A percentile compares a stretch with the other conserved stretches of the same genome.
Conservation (phyloP, 306 rosid genomes). For the Prunus mume region DNA sequence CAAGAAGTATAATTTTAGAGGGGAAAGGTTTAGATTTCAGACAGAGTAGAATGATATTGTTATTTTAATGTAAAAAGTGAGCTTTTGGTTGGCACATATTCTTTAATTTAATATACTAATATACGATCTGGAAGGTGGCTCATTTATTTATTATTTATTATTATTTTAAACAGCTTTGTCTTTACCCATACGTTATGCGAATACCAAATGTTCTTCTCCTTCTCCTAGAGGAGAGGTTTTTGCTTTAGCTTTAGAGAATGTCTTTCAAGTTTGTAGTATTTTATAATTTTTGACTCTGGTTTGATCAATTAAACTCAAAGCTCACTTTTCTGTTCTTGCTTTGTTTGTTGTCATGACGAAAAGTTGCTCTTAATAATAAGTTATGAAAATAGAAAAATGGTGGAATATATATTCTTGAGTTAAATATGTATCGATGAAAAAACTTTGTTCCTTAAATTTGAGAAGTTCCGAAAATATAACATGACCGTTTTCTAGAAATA, state of each 20-base stretch:
- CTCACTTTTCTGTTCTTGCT: background rate
- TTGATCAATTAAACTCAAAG: background rate
- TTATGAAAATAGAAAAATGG: too few species aligned
- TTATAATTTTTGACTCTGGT: constrained; percentile 1
- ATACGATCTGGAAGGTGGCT: background rate
- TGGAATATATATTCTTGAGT: too few species aligned
- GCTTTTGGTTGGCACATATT: background rate
- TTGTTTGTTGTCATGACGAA: too few species aligned
- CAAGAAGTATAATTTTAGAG: background rate
- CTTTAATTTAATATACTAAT: background rate
- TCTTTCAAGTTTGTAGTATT: background rate
- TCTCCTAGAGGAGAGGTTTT: background rate
- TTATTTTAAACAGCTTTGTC: background rate
- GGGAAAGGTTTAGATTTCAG: background rate
- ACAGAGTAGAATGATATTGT: background rate
- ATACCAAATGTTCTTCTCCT: constrained; percentile 8
- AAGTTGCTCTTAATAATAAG: too few species aligned
- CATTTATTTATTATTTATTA: background rate
- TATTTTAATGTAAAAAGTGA: background rate
- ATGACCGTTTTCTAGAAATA: too few species aligned
- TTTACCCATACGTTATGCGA: constrained; percentile 15
- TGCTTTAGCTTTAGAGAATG: background rate
- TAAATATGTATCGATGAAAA: too few species aligned
- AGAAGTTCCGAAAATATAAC: too few species aligned
- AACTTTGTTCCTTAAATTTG: too few species aligned